These are phyloP conservation scores for Clonostachys solani DNA, from an alignment of 2,329 filamentous ascomycete species.

Conservation along the genomic window DNA sequence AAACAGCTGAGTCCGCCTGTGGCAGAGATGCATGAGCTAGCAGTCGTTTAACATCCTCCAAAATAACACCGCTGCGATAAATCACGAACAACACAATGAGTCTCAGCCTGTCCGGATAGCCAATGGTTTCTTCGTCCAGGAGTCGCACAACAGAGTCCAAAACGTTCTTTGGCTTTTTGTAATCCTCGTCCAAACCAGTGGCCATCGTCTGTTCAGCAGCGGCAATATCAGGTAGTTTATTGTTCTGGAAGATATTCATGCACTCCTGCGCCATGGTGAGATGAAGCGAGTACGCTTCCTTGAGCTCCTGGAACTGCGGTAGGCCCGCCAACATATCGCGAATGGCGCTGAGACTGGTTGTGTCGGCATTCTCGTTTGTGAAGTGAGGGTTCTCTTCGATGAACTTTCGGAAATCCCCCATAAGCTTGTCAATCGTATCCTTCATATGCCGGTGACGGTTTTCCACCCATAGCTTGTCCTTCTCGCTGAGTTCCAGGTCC, in stretches of 20 bases:
- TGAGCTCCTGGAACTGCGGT: constrained; percentile 92
- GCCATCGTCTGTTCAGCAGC: constrained; percentile 86
- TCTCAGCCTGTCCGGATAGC: constrained; percentile 71
- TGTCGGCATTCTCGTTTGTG: constrained; percentile 65
- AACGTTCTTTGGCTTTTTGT: constrained; percentile 84
- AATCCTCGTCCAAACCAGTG: constrained; percentile 90
- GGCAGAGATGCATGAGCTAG: constrained; percentile 79
- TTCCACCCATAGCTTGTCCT: constrained; percentile 92
- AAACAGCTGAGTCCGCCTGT: constrained; percentile 64
- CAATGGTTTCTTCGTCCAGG: constrained; percentile 78
- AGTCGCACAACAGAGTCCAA: constrained; percentile 81
- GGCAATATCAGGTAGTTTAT: constrained; percentile 83
- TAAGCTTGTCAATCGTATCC: constrained; percentile 90
- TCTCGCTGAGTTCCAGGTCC: constrained; percentile 86
- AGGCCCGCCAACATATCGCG: constrained; percentile 95
- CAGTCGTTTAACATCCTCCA: constrained; percentile 79
- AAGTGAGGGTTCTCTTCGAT: constrained; percentile 90
- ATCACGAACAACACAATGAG: constrained; percentile 83
- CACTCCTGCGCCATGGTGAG: constrained; percentile 96
- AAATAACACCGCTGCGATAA: constrained; percentile 79
- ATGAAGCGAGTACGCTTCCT: constrained; percentile 91
- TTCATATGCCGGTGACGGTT: constrained; percentile 97
- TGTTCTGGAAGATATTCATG: constrained; percentile 86
- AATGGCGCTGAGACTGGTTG: constrained; percentile 81
- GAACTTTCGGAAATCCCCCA: constrained; percentile 89